Conservation (phyloP, 2,329 filamentous ascomycete species). For the Fusarium penzigii region DNA sequence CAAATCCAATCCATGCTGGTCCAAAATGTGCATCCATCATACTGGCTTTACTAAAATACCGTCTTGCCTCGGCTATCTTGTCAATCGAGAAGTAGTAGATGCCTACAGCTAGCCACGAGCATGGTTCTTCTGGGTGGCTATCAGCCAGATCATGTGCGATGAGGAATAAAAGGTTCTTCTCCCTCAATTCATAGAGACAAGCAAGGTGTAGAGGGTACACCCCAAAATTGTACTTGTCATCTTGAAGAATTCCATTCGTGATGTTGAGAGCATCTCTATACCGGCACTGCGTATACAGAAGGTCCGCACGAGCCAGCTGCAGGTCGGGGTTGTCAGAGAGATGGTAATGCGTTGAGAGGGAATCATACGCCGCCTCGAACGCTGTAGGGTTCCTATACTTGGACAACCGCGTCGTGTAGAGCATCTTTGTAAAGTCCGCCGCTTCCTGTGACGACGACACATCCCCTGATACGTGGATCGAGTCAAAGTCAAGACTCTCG, state of each 20-base stretch:
- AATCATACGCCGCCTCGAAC: conserved; percentile 84
- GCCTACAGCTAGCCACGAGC: conserved; percentile 91
- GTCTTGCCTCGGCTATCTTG: conserved; percentile 87
- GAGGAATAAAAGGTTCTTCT: conserved; percentile 87
- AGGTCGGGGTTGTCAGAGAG: conserved; percentile 86
- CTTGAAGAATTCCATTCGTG: conserved; percentile 78
- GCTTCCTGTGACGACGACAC: conserved; percentile 76
- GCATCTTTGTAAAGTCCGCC: conserved; percentile 89
- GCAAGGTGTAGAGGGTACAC: conserved; percentile 91
- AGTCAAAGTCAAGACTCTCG: conserved; percentile 86
- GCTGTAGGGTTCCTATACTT: conserved; percentile 89
- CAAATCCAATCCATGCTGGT: conserved; percentile 97
- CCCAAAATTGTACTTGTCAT: conserved; percentile 85
- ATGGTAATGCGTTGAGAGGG: conserved; percentile 90
- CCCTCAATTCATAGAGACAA: conserved; percentile 82
- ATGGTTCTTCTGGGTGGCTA: conserved; percentile 85
- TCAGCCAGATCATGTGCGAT: conserved; percentile 92
- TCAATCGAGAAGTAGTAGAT: conserved; percentile 90
- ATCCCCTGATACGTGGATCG: conserved; percentile 67
- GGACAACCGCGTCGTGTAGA: conserved; percentile 92
- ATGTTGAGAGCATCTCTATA: conserved; percentile 85
- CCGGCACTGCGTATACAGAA: conserved; percentile 91
- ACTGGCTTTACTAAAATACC: conserved; percentile 96
- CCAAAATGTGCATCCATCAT: conserved; percentile 98
- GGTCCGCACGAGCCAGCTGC: conserved; percentile 83